Base-by-base conservation (phyloP, 2,329 filamentous ascomycete species). In the Aspergillus ibericus region DNA sequence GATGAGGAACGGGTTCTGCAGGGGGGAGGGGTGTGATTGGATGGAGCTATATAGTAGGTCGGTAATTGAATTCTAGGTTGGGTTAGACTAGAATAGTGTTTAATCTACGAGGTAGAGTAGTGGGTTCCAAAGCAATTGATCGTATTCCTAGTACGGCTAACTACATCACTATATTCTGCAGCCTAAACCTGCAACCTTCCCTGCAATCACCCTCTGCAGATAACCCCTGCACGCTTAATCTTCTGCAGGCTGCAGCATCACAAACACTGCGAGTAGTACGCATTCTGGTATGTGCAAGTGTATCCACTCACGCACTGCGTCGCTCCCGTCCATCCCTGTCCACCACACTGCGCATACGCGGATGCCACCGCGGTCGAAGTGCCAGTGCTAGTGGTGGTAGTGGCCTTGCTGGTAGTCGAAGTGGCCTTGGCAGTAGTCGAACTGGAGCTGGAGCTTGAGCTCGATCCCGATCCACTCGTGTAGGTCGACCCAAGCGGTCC, bases 401-500 rank as follows among this genome's bases (percentile, higher is more conserved):
- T 56, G 7, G 59, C 36, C 36, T 36, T 53, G 27, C 55, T 55
- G 18, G 57, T 59, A 38, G 59, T 61, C n/a, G 56, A 54, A 20
- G 56, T 60, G 44, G 53, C 42, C 9, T 49, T 58, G 18, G 57
- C 40, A 12, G 44, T 49, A 8, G 51, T 56, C 20, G 55, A 38
- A 25, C 56, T 42, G 25, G 52, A 51, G 46, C 38, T 32, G 22
- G 47, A 10, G 25, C 55, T 53, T 22, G 52, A 38, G 25, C 42
- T 47, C 22, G 56, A 59, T 3, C 55, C 59, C 36, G 51, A 64
- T 10, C 36, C 36, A 32, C 36, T 44, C 27, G 50, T 44, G 25
- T 48, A 84, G 66, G 84, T 86, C 47, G 80, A 82, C 68, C 79
- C 79, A 68, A 86, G 81, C 59, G 82, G 78, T 29, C 84, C 84